Evolutionary conservation across 2,329 filamentous ascomycete genomes (phyloP), one percentile per base, ranked within the genome.

Genomic region (Aspergillus arachidicola): DNA sequence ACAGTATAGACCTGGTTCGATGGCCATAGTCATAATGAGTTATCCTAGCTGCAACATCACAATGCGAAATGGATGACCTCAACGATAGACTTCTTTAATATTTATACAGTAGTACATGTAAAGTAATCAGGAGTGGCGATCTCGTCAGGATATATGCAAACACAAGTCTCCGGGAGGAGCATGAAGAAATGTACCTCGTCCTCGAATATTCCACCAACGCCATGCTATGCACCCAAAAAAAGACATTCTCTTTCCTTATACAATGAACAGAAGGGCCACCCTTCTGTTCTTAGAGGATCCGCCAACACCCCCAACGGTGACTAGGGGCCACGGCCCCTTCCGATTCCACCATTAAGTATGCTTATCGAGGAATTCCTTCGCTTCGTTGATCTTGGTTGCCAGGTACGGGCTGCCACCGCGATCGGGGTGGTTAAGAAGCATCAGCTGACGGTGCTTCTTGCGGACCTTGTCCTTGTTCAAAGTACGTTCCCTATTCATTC

Each of bases 371-470:
- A 98, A 87, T 78, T 98, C 94, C 80, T 99, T 99, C 45, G 95
- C 95, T 79, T 99, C 95, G 81, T 99, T 99, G 76, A 99, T 91
- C 80, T 99, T 99, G 59, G 94, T 97, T 16, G 95, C 95, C 51
- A 99, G 83, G 77, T 98, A 99, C 9, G 95, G 95, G 76, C 93
- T 97, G 45, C 95, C 95, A 69, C 95, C 95, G 75, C 95, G 91
- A 84, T 99, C 95, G 67, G 95, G 95, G 79, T 99, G 95, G 84
- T 99, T 99, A 69, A 97, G 85, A 61, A 99, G 88, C 94, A 99
- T 99, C 69, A 98, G 88, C 60, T 90, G 93, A 68, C 95, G 90
- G 81, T 99, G 95, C 71, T 94, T 93, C 82, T 97, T 97, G 76
- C 95, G 92, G 72, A 99, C 84, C 76, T 96, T 95, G 54, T 98